Evolutionary conservation across 2,329 filamentous ascomycete genomes (phyloP).

Genomic region (Phyllosticta citribraziliensis): DNA sequence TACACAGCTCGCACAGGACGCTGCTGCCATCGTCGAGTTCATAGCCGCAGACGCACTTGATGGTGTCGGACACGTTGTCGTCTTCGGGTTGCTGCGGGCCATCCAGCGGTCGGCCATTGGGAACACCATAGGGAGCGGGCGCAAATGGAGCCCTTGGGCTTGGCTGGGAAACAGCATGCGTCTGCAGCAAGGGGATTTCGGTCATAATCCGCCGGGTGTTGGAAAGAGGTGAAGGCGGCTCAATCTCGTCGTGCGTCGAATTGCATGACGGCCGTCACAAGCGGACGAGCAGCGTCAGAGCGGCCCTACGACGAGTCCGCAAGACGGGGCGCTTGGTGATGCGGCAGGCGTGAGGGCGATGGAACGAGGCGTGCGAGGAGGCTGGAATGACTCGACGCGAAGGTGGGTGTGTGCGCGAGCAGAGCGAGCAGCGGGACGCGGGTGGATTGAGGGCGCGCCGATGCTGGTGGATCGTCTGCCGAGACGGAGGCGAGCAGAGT

Average conservation of each 20-base stretch:
- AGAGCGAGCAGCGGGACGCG: neutral
- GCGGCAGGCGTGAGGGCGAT: slow-evolving; percentile 3
- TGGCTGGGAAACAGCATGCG: slow-evolving; percentile 34
- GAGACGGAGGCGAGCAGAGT: neutral
- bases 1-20: slow-evolving; percentile 90
- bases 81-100: slow-evolving; percentile 32
- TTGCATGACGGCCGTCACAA: slow-evolving; percentile 33
- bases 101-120: slow-evolving; percentile 26
- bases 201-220: slow-evolving; percentile 23
- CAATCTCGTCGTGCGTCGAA: slow-evolving; percentile 27
- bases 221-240: slow-evolving; percentile 19
- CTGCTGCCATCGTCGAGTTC: slow-evolving; percentile 95
- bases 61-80: slow-evolving; percentile 79
- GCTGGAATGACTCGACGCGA: slow-evolving; percentile 4
- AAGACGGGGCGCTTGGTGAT: neutral
- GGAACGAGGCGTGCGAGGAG: slow-evolving; percentile 4
- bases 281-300: slow-evolving; percentile 9
- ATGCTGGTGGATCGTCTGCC: neutral
- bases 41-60: slow-evolving; percentile 95
- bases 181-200: slow-evolving; percentile 31
- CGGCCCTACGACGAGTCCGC: slow-evolving; percentile 2
- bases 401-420: neutral
- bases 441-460: neutral
- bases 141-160: slow-evolving; percentile 24
- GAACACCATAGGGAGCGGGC: slow-evolving; percentile 21